Percentiles rank a stretch among this genome's conserved stretches.
Conservation (phyloP, 768 basidiomycete species). For the Gymnopilus junonius region DNA sequence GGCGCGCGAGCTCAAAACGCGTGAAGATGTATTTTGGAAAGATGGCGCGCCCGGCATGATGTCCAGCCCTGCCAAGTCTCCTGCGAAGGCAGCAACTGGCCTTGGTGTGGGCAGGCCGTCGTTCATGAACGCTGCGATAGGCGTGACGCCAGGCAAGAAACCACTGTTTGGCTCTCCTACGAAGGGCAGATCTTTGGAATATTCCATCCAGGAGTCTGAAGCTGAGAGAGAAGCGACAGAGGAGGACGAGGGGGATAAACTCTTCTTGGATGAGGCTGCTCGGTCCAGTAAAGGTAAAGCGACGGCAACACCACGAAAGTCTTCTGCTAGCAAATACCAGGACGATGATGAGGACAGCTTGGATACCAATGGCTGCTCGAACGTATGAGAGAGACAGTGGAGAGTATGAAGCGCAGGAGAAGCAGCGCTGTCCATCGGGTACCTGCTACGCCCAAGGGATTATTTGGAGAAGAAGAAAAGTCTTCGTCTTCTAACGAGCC, state of each 20-base stretch:
- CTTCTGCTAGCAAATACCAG: background rate
- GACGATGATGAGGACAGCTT: constrained; percentile 36
- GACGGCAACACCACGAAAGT: background rate
- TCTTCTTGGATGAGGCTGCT: constrained; percentile 6
- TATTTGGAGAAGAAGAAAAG: constrained; percentile 8
- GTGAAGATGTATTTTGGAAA: constrained; percentile 51
- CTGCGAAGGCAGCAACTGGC: constrained; percentile 16
- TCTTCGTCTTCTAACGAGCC: background rate
- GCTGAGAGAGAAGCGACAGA: too few species aligned
- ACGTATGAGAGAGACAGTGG: constrained; percentile 53
- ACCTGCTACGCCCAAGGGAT: constrained; percentile 15
- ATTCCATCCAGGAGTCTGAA: constrained; percentile 16
- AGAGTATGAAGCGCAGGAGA: constrained; percentile 47
- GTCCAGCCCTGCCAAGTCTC: constrained; percentile 32
- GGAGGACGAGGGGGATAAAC: constrained; percentile 14
- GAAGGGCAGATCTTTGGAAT: constrained; percentile 19
- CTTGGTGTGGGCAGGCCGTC: constrained; percentile 13
- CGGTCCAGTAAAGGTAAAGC: background rate
- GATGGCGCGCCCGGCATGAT: constrained; percentile 57
- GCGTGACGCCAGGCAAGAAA: background rate
- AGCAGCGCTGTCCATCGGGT: constrained; percentile 39
- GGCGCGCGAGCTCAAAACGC: constrained; percentile 34
- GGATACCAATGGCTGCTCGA: constrained; percentile 48
- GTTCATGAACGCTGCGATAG: background rate
- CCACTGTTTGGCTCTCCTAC: constrained; percentile 19